Evolutionary conservation across 1,284 basidiomycete genomes (phyloP), one percentile per base, ranked within the genome.

Genomic region (Lentinus polychrous): DNA sequence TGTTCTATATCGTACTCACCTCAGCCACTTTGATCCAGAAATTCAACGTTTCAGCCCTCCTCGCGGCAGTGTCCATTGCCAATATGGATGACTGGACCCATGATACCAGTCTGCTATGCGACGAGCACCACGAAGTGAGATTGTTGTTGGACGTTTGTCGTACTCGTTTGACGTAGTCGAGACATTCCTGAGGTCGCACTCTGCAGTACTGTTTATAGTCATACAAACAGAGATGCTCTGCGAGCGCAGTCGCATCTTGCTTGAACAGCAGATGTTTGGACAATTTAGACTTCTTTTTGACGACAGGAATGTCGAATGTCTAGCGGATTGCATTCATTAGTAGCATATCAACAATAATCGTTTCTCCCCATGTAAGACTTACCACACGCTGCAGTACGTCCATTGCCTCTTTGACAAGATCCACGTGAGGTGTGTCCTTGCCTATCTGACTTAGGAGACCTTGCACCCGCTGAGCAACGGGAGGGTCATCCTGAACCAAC

Each of bases 11-110:
- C 32, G 22, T 17, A 32, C 23, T 33, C 76, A 86, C 86, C 75
- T 88, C 83, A 8, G 84, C 81, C 31, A 86, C 79, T 56, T 78
- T 83, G 54, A 88, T 81, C 85, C 84, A 88, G 59, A 80, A 76
- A 50, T 85, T 81, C 31, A 86, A 66, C 15, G 72, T 74, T 46
- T 79, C 73, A 4, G 79, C 74, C 38, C 83, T 69, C 57, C 72
- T 77, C 11, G 68, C 68, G 46, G 80, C 61, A 2, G 65, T 66
- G 8, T 80, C 75, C 45, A 71, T 66, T 45, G 63, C 71, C 32
- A 88, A 61, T 32, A 86, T 72, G 56, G 75, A 82, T 27, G 63
- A 65, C 59, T 82, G 83, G 15, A 87, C 83, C 83, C 83, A 87
- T 15, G 69, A 63, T 20, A 72, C 74, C 23, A 89, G 62, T 54